Percentiles rank a stretch among this genome's conserved stretches.
Evolutionary conservation across 2,329 filamentous ascomycete genomes (phyloP).

Genomic region (Helotiales sp.): DNA sequence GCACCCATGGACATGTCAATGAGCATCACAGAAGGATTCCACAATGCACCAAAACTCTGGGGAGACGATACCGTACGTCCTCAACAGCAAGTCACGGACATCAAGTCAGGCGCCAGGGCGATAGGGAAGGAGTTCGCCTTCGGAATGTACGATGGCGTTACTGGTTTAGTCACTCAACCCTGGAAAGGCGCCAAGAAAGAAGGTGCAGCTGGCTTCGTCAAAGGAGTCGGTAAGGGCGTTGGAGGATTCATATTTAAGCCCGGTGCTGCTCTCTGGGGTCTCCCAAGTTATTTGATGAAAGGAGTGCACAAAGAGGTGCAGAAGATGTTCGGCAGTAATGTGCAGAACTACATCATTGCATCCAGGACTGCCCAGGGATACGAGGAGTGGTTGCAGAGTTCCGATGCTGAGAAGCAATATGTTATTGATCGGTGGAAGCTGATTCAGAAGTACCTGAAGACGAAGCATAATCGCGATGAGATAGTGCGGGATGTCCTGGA

Average conservation of each 20-base stretch:
- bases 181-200: slow-evolving; percentile 65
- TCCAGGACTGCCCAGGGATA: slow-evolving; percentile 78
- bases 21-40: slow-evolving; percentile 69
- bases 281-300: slow-evolving; percentile 83
- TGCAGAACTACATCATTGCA: slow-evolving; percentile 81
- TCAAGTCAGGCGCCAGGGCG: slow-evolving; percentile 65
- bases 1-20: slow-evolving; percentile 54
- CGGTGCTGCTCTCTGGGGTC: slow-evolving; percentile 72
- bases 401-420: not conserved
- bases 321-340: slow-evolving; percentile 70
- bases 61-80: slow-evolving; percentile 69
- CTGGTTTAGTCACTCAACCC: slow-evolving; percentile 65
- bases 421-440: slow-evolving; percentile 41
- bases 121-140: slow-evolving; percentile 61
- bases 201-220: slow-evolving; percentile 69
- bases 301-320: slow-evolving; percentile 79
- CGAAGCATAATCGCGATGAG: slow-evolving; percentile 44
- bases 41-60: slow-evolving; percentile 69
- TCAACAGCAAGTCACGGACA: slow-evolving; percentile 62
- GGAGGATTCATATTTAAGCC: slow-evolving; percentile 83
- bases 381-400: slow-evolving; percentile 52
- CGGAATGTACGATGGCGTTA: slow-evolving; percentile 67
- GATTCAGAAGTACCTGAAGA: slow-evolving; percentile 60
- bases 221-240: slow-evolving; percentile 82
- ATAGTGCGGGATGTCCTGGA: not conserved